Conservation (phyloP, 192 early-diverging fungal genomes). For the Glomus cerebriforme region DNA sequence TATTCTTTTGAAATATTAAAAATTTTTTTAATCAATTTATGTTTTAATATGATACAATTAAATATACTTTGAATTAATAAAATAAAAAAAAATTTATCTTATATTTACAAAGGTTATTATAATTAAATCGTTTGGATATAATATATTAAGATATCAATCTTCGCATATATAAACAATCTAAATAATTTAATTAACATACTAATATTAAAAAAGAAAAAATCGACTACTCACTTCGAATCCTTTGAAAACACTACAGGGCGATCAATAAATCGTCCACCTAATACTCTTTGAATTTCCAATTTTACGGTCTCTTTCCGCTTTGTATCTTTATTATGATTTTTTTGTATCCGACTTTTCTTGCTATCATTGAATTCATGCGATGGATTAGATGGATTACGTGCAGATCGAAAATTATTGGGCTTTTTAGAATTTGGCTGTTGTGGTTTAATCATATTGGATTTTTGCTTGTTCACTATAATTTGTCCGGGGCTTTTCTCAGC, state of each 20-base stretch:
- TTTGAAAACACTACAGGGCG: background rate
- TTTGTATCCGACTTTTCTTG: background rate
- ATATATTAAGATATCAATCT: background rate
- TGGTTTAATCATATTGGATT: too few species aligned
- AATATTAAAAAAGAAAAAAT: background rate
- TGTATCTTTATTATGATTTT: background rate
- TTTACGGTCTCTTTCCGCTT: background rate
- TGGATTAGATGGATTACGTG: background rate
- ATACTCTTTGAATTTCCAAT: background rate
- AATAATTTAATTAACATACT: background rate
- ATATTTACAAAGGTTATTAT: background rate
- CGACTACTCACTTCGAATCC: constrained; percentile 4
- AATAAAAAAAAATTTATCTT: background rate
- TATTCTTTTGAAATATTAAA: too few species aligned
- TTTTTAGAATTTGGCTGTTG: too few species aligned
- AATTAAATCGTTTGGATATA: background rate
- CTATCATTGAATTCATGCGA: background rate
- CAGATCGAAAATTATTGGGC: too few species aligned
- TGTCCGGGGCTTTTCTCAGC: background rate
- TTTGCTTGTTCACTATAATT: background rate
- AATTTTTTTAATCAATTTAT: too few species aligned
- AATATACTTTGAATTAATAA: background rate
- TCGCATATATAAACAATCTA: background rate
- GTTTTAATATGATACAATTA: background rate
- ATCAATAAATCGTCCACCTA: background rate